Conservation (phyloP, 2,329 filamentous ascomycete species). For the Monosporascus sp. region DNA sequence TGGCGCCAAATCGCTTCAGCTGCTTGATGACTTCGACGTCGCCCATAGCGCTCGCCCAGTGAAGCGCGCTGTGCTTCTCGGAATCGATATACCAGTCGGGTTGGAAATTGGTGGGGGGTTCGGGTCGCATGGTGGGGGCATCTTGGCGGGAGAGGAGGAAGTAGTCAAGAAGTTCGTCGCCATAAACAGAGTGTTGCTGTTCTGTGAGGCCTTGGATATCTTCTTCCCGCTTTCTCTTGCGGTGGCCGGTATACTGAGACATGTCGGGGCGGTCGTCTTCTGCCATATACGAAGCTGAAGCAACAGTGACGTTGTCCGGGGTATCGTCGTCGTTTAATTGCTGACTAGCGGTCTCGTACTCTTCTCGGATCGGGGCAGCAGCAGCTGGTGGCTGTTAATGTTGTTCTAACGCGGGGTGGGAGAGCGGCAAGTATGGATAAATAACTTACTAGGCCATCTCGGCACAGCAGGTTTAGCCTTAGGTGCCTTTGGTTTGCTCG, state of each 20-base stretch:
- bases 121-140: conserved; percentile 64
- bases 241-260: conserved; percentile 57
- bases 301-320: conserved; percentile 75
- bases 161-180: conserved; percentile 91
- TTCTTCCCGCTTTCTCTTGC: conserved; percentile 74
- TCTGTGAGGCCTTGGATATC: conserved; percentile 60
- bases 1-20: conserved; percentile 74
- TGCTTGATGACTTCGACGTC: conserved; percentile 88
- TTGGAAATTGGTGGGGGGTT: conserved; percentile 80
- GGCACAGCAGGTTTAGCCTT: conserved; percentile 56
- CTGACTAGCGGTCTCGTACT: conserved; percentile 58
- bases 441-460: conserved; percentile 48
- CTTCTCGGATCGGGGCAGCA: conserved; percentile 46
- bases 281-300: conserved; percentile 77
- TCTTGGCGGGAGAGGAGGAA: conserved; percentile 84
- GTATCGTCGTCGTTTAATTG: conserved; percentile 72
- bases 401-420: not conserved
- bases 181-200: conserved; percentile 84
- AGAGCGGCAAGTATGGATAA: conserved; percentile 1
- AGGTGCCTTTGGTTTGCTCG: conserved; percentile 76
- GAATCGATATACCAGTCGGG: conserved; percentile 91
- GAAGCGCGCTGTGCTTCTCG: conserved; percentile 85
- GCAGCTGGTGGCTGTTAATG: conserved; percentile 26
- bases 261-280: conserved; percentile 75
- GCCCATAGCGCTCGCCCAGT: conserved; percentile 98